A percentile compares a stretch with the other conserved stretches of the same genome.
These are phyloP conservation scores for Rhizopogon sp. DNA, from an alignment of 768 basidiomycete genomes.

Conservation along the genomic window DNA sequence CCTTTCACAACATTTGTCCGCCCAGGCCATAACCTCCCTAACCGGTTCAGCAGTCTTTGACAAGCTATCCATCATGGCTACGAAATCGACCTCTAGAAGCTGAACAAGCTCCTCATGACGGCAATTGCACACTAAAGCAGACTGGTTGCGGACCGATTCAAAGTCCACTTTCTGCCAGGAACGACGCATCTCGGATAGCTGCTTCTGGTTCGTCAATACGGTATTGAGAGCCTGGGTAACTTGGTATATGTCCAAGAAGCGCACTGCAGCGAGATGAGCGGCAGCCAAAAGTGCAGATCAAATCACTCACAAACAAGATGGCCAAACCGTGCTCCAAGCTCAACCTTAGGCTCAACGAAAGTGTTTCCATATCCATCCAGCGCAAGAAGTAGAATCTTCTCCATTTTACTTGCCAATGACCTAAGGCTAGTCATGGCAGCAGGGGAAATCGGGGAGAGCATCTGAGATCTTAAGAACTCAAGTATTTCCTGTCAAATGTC, in stretches of 20 bases:
- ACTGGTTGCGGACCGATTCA: conserved; percentile 87
- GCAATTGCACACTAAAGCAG: conserved; percentile 90
- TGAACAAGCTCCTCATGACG: conserved; percentile 86
- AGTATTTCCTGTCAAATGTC: conserved; percentile 66
- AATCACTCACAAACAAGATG: conserved; percentile 76
- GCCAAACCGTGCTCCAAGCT: conserved; percentile 85
- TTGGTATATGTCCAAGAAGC: conserved; percentile 89
- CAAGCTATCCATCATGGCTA: conserved; percentile 66
- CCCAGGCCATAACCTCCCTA: conserved; percentile 85
- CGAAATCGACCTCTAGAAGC: conserved; percentile 81
- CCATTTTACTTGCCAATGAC: conserved; percentile 86
- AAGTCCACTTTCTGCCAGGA: conserved; percentile 90
- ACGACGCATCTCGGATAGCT: conserved; percentile 78
- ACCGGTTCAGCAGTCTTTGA: conserved; percentile 75
- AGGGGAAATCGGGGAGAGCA: conserved; percentile 72
- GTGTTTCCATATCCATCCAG: conserved; percentile 82
- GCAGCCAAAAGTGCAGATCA: background rate
- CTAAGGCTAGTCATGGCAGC: conserved; percentile 66
- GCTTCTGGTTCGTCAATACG: conserved; percentile 85
- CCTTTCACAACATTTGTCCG: conserved; percentile 83
- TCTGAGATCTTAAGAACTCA: conserved; percentile 78
- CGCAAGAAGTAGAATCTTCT: conserved; percentile 78
- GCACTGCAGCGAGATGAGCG: conserved; percentile 44
- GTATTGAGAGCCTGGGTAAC: conserved; percentile 86
- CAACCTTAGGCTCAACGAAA: conserved; percentile 89